Evolutionary conservation across 2,329 filamentous ascomycete species (phyloP), one percentile per base, ranked within the genome.

Genomic region (Moelleriella libera): DNA sequence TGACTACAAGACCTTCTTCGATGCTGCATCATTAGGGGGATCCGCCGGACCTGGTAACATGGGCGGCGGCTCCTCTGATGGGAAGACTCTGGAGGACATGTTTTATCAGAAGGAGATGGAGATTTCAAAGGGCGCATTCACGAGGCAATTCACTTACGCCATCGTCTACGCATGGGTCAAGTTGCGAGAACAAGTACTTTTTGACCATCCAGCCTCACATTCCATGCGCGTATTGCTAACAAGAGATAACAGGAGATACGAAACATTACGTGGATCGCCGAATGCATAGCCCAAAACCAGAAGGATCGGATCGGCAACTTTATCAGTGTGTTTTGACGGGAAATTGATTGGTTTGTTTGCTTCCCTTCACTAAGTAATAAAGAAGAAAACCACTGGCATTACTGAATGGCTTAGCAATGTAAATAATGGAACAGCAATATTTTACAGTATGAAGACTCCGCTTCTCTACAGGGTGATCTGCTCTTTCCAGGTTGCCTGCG

Each of bases 101-200:
- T 98, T 98, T 69, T 98, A 98, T 65, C 88, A 96, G 66, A 97
- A 95, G 70, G 92, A 98, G 70, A 97, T 97, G 92, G 89, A 98
- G 64, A 84, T 97, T 53, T 90, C 86, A 48, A 98, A 98, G 75
- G 70, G 83, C 51, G 88, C 89, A 7, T 98, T 98, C 62, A 98
- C 92, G 5, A 79, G 88, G 56, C 92, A 98, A 64, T 98, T 98
- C 65, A 94, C 88, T 11, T 88, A 87, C 58, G 85, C 87, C 37
- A 87, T 97, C 55, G 87, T 98, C 45, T 98, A 97, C 63, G 88
- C 88, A 14, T 98, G 92, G 92, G 87, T 98, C 50, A 96, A 94
- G 72, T 71, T 98, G 60, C 81, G 89, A 64, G 92, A 98, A 68
- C 92, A 98, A 81, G 90, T 95, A 68, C 9, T n/a, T 9, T 2